Evolutionary conservation across 2,329 filamentous ascomycete genomes (phyloP), one percentile per base, ranked within the genome.

Genomic region (Fonsecaea multimorphosa): DNA sequence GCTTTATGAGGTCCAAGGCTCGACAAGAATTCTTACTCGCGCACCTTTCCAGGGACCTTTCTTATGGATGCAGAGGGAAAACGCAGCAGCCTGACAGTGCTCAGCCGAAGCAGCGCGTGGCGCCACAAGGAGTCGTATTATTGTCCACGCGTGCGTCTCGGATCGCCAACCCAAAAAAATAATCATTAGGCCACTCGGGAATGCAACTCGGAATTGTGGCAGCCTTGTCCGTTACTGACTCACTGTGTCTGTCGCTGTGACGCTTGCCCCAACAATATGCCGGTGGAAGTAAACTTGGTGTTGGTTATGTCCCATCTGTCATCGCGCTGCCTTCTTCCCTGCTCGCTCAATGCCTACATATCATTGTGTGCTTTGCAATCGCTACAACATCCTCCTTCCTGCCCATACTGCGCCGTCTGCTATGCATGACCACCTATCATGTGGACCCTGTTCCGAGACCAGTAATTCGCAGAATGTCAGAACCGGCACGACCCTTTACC

Each of bases 351-450:
- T 32, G 3, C 29, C n/a, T 7, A 24, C 40, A 24, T 32, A 27
- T 58, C 34, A 27, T 31, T 58, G 34, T 32, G 24, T 32, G 31
- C 31, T 32, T 61, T 51, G n/a, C 27, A 44, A 19, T 52, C 53
- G 24, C 40, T 58, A 52, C 53, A 58, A 52, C 53, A 58, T 5
- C 27, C 27, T 32, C 52, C 27, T 12, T 58, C 38, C 19, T 31
- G 27, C n/a, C 31, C 27, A 59, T 40, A 6, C 55, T 53, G 55
- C 64, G 60, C 64, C 60, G 31, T 53, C 54, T 52, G 64, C 55
- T 46, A 56, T 61, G 64, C 60, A 57, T 34, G 63, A 31, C 46
- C 24, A 24, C 58, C 46, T 34, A n/a, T 53, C 19, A 11, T 53
- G 46, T 38, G 29, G 44, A 16, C 52, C 16, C 52, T 32, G 29